Base-by-base conservation (phyloP, 1,139 yeast species). In the Suhomyces choctaworum region DNA sequence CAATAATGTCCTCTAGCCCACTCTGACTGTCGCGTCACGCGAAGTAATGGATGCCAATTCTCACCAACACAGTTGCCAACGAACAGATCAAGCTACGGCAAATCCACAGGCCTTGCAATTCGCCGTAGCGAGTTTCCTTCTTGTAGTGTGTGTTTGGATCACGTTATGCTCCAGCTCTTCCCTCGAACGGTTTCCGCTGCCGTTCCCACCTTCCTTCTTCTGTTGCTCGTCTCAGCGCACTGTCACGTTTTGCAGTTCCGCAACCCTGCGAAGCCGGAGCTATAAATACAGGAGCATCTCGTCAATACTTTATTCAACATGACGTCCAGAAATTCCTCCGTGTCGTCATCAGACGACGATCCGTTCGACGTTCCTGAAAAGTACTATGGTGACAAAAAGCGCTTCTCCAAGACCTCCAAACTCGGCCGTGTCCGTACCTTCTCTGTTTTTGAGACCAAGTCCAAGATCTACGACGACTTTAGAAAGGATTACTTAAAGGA, bases 291-390 rank as follows among this genome's bases (percentile, higher is more conserved):
- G 14, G 15, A 7, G 4, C 25, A 17, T 7, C 20, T 17, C 36
- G 32, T n/a, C 22, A 5, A 8, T 26, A 24, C 25, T 16, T 20
- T 16, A 10, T 13, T 25, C 25, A 5, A 3, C 26, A 34, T 30
- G 34, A 22, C 23, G 17, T 31, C 31, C 19, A 48, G 59, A 34
- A 54, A 69, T 29, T 53, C 64, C 2, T 66, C 73, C 2, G 47
- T 64, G 3, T 51, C 62, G n/a, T 47, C 52, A 20, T 67, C 62
- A 22, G 79, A 71, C 9, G 62, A 64, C 28, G 84, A 80, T 53
- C 94, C 94, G 0, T 81, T 69, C 46, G 82, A 82, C 12, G 62
- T 66, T 11, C 76, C 94, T 0, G 92, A 84, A 39, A 67, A 73
- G 20, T 86, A 86, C 54, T 85, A 85, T 55, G 87, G 89, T 4